A percentile compares a stretch with the other conserved stretches of the same genome.
Conservation (phyloP, 202 grass and related monocot species). For the Hordeum pubiflorum region DNA sequence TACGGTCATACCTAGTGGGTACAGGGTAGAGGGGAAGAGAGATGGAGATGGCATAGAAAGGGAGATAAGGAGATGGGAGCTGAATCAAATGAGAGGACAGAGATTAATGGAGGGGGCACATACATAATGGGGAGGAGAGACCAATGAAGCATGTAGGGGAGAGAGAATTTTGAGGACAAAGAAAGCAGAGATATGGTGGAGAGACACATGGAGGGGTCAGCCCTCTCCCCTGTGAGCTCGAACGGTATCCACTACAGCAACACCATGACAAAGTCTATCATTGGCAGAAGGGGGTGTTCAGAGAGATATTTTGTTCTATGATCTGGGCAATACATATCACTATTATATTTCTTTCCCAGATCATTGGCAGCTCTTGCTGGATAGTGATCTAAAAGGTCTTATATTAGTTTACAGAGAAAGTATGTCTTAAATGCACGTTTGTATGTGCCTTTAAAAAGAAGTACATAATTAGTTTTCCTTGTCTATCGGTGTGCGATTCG, state of each 20-base stretch:
- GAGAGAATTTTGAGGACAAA: not conserved
- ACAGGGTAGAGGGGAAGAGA: not conserved
- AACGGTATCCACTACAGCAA: not conserved
- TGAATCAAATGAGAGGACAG: too few relatives aligned
- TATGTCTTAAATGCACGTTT: not conserved
- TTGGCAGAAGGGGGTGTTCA: not conserved
- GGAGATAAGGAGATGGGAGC: too few relatives aligned
- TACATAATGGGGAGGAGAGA: not conserved
- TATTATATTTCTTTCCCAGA: not conserved
- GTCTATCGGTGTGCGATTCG: not conserved
- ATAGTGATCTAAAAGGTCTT: not conserved
- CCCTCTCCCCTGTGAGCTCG: not conserved
- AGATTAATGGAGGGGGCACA: not conserved
- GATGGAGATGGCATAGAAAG: too few relatives aligned
- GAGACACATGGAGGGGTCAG: not conserved
- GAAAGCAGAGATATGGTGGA: not conserved
- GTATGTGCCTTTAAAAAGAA: not conserved
- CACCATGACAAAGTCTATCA: not conserved
- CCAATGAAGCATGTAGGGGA: not conserved
- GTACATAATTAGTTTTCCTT: slow-evolving; percentile 14
- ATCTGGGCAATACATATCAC: not conserved
- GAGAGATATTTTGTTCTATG: not conserved
- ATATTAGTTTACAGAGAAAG: too few relatives aligned
- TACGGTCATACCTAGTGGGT: not conserved
- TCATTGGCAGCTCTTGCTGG: not conserved